Evolutionary conservation across 2,329 filamentous ascomycete species (phyloP).

Genomic region (Fusarium abutilonis): DNA sequence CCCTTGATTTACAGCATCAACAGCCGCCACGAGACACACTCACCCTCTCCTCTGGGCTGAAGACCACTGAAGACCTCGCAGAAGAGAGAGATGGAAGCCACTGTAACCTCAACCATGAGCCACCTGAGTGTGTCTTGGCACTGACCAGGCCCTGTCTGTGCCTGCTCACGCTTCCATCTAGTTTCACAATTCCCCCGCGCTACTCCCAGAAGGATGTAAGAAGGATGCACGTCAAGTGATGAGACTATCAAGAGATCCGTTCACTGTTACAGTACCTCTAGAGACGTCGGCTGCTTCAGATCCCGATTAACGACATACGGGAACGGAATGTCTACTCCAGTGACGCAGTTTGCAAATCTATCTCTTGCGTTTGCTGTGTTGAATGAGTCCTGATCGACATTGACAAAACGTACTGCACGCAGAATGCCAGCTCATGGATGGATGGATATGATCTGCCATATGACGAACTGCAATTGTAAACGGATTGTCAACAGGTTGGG

Average conservation of each 20-base stretch:
- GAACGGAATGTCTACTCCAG: neutral
- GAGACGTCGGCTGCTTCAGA: slow-evolving; percentile 29
- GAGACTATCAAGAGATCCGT: neutral
- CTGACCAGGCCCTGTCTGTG: slow-evolving; percentile 7
- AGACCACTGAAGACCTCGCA: slow-evolving; percentile 11
- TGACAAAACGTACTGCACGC: neutral
- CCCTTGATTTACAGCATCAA: slow-evolving; percentile 2
- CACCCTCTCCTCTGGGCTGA: neutral
- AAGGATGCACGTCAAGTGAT: slow-evolving; percentile 5
- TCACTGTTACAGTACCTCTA: neutral
- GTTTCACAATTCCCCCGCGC: slow-evolving; percentile 27
- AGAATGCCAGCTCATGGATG: neutral
- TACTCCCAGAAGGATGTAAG: slow-evolving; percentile 6
- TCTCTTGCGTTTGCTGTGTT: slow-evolving; percentile 16
- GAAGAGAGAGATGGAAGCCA: slow-evolving; percentile 4
- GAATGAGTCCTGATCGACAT: neutral
- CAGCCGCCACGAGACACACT: slow-evolving; percentile 22
- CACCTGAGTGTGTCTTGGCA: slow-evolving; percentile 31
- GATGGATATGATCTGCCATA: slow-evolving; percentile 15
- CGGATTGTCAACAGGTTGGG: neutral
- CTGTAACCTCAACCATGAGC: slow-evolving; percentile 13
- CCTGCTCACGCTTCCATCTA: slow-evolving; percentile 21
- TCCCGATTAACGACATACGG: slow-evolving; percentile 21
- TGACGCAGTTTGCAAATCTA: slow-evolving; percentile 3
- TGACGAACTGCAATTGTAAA: slow-evolving; percentile 10